Conservation (phyloP, 495 filamentous ascomycete species). For the Terfezia boudieri region DNA sequence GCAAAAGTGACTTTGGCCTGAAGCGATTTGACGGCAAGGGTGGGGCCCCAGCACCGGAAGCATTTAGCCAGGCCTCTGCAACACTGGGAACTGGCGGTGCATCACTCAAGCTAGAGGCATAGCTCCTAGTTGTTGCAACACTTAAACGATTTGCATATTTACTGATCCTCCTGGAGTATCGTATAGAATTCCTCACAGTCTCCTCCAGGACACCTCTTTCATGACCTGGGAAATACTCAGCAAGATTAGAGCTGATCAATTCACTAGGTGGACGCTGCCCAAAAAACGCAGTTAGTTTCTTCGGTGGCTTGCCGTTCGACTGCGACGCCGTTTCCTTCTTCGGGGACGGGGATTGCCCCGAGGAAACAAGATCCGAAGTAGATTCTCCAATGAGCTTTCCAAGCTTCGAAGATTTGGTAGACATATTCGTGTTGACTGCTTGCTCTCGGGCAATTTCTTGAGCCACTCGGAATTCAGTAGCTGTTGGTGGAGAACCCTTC, state of each 20-base stretch:
- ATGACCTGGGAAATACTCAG: slow-evolving; percentile 92
- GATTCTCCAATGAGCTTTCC: neutral
- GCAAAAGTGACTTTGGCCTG: slow-evolving; percentile 38
- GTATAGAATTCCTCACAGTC: slow-evolving; percentile 73
- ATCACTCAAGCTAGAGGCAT: slow-evolving; percentile 72
- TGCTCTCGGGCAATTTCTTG: slow-evolving; percentile 18
- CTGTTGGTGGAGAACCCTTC: slow-evolving; percentile 14
- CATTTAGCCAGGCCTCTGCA: slow-evolving; percentile 73
- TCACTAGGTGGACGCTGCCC: slow-evolving; percentile 86
- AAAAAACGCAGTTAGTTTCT: slow-evolving; percentile 37
- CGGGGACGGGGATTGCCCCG: slow-evolving; percentile 10
- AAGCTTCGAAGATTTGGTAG: neutral
- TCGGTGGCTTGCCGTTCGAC: slow-evolving; percentile 11
- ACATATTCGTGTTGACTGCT: neutral
- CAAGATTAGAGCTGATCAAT: slow-evolving; percentile 85
- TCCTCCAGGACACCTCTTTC: slow-evolving; percentile 78
- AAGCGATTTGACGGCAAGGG: slow-evolving; percentile 23
- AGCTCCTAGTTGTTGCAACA: slow-evolving; percentile 81
- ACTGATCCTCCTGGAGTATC: slow-evolving; percentile 73
- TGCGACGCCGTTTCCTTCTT: slow-evolving; percentile 4
- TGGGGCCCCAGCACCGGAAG: slow-evolving; percentile 24
- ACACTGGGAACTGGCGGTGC: slow-evolving; percentile 89
- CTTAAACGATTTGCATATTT: slow-evolving; percentile 77
- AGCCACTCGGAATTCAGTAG: slow-evolving; percentile 12
- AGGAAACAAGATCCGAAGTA: slow-evolving; percentile 6